These are phyloP conservation scores for Stephanodiscus triporus DNA, from an alignment of 108 stramenopile species.

Conservation along the genomic window DNA sequence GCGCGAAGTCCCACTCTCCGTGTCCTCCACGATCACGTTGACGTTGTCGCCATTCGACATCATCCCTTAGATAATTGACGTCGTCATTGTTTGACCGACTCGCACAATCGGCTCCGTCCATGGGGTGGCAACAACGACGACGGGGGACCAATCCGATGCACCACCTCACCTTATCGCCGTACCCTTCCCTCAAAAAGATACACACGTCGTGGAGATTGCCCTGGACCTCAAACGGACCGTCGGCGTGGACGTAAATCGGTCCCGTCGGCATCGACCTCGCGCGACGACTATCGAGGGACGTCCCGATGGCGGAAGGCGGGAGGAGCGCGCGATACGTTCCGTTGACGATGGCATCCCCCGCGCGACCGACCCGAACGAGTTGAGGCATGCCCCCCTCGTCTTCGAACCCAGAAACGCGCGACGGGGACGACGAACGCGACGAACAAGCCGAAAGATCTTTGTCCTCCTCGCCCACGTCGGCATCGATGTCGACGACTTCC, in stretches of 20 bases:
- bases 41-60: neutral
- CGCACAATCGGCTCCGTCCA: too few relatives aligned
- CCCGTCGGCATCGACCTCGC: neutral
- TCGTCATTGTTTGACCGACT: too few relatives aligned
- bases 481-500: slow-evolving; percentile 24
- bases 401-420: neutral
- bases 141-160: slow-evolving; percentile 17
- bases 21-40: neutral
- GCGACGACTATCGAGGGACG: neutral
- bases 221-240: slow-evolving; percentile 16
- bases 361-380: too few relatives aligned
- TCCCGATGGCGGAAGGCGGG: neutral
- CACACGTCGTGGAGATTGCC: slow-evolving; percentile 12
- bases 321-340: neutral
- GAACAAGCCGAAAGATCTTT: neutral
- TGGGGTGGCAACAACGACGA: neutral
- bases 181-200: slow-evolving; percentile 20
- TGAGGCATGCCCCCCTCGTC: neutral
- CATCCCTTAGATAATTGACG: neutral
- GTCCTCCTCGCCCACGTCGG: neutral
- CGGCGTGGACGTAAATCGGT: slow-evolving; percentile 11
- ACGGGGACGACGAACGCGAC: neutral
- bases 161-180: slow-evolving; percentile 31
- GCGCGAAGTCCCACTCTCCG: slow-evolving; percentile 16
- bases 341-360: neutral